Base-by-base conservation (phyloP, 257 asterid genomes). In the Rauvolfia tetraphylla region DNA sequence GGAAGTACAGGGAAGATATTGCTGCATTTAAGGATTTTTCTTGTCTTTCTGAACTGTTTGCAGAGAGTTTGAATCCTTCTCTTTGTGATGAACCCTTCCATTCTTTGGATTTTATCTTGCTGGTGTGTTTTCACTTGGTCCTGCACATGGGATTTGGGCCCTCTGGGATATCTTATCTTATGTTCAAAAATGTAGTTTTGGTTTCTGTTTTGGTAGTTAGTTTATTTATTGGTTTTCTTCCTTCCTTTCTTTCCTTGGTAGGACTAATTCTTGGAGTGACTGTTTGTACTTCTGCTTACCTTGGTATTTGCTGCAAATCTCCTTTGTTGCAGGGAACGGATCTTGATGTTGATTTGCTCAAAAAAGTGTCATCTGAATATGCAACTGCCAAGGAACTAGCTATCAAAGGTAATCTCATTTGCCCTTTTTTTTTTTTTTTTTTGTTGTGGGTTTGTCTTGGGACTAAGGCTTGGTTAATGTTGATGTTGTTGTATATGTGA, bases 351-450 rank as follows among this genome's bases (percentile, higher is more conserved):
- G 92, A 87, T 81, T 59, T 79, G 79, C 83, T 95, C 85, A 93
- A 90, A 87, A 81, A 84, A 84, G 84, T 76, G 48, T 90, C 97
- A 59, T 78, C 87, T 5, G 93, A 90, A 41, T 95, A 95, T 88
- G 97, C 95, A 72, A 84, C 82, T 65, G 94, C 98, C 78, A 95
- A 95, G 88, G 88, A 88, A 75, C 85, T 77, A 41, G 93, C 96
- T 54, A 83, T 95, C 79, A 88, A 79, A 84, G 98, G 98, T 93
- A 87, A 48, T 76, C 51, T n/a, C 4, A 29, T n/a, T n/a, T n/a
- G n/a, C n/a, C n/a, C n/a, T n/a, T 42, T 23, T 7, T 65, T 10
- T 58, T 23, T 7, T 46, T 46, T 6, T 11, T 10, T 59, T 76
- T 54, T 27, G 15, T 66, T 11, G n/a, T n/a, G n/a, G n/a, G n/a